Evolutionary conservation across 192 early-diverging fungal genomes (phyloP).

Genomic region (Coemansia sp.): DNA sequence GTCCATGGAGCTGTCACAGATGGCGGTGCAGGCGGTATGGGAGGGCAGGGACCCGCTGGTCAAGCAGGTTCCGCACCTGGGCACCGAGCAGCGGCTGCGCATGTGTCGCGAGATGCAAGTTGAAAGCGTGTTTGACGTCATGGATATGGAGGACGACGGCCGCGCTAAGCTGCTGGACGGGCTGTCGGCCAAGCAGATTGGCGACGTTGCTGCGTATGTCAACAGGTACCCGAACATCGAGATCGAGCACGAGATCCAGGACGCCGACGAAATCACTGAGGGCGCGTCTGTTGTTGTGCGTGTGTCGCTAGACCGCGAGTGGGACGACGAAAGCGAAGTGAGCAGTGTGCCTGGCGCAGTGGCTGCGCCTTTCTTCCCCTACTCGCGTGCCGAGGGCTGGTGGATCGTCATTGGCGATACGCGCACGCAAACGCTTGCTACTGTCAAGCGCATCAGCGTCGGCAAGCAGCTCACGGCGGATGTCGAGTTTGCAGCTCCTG

Average conservation of each 20-base stretch:
- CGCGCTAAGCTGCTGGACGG: constrained; percentile 62
- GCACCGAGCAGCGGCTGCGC: constrained; percentile 10
- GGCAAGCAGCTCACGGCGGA: constrained; percentile 61
- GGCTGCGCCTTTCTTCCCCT: constrained; percentile 91
- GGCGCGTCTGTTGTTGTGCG: constrained; percentile 68
- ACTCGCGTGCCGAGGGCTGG: constrained; percentile 90
- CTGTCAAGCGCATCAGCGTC: constrained; percentile 84
- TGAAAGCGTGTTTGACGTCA: constrained; percentile 87
- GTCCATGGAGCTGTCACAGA: constrained; percentile 97
- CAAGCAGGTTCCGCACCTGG: constrained; percentile 90
- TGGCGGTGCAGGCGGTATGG: constrained; percentile 97
- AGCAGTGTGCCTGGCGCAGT: constrained; percentile 70
- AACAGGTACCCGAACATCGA: constrained; percentile 96
- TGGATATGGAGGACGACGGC: constrained; percentile 90
- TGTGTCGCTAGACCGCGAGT: constrained; percentile 80
- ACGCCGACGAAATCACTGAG: constrained; percentile 61
- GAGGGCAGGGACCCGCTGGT: constrained; percentile 83
- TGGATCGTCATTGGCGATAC: constrained; percentile 94
- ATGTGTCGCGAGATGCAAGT: constrained; percentile 46
- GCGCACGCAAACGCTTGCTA: constrained; percentile 71
- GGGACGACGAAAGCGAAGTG: constrained; percentile 64
- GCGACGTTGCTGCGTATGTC: constrained; percentile 80
- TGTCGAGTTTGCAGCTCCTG: constrained; percentile 82
- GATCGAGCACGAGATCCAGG: constrained; percentile 67
- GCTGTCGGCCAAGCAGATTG: constrained; percentile 59